phyloP scores from a whole-genome alignment of 768 basidiomycete genomes.

The Pisolithus marmoratus region DNA sequence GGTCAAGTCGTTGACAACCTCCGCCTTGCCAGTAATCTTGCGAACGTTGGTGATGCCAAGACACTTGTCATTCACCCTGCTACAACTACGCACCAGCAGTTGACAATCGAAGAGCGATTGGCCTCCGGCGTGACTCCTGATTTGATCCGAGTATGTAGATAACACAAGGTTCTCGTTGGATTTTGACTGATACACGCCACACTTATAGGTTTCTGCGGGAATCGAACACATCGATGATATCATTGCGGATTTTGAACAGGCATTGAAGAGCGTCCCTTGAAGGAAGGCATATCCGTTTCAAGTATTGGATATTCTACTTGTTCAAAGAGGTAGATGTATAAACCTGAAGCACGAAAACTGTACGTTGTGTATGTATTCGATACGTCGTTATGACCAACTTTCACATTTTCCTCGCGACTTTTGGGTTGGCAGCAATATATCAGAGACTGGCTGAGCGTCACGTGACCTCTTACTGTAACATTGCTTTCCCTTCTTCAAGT shows the following conservation, averaged over 20 bases:
- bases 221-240: conserved; percentile 43
- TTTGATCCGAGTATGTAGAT: conserved; percentile 44
- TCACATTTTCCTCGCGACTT: too few species aligned
- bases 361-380: too few species aligned
- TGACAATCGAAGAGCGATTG: conserved; percentile 43
- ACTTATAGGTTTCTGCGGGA: conserved; percentile 36
- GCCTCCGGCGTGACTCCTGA: conserved; percentile 49
- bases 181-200: not conserved
- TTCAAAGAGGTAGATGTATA: too few species aligned
- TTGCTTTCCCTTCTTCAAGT: too few species aligned
- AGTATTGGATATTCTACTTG: conserved; percentile 9
- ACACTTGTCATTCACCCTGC: conserved; percentile 58
- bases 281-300: not conserved
- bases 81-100: conserved; percentile 56
- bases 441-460: too few species aligned
- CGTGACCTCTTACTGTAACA: too few species aligned
- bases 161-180: not conserved
- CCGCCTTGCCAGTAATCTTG: conserved; percentile 64
- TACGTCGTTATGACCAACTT: too few species aligned
- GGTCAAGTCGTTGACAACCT: conserved; percentile 65
- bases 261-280: conserved; percentile 23
- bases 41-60: conserved; percentile 67
- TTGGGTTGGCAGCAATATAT: too few species aligned
- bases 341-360: too few species aligned
- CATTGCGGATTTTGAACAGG: conserved; percentile 41